A percentile compares a stretch with the other conserved stretches of the same genome.
Conservation (phyloP, 129 eudicot species). For the Pittosporum tobira region DNA sequence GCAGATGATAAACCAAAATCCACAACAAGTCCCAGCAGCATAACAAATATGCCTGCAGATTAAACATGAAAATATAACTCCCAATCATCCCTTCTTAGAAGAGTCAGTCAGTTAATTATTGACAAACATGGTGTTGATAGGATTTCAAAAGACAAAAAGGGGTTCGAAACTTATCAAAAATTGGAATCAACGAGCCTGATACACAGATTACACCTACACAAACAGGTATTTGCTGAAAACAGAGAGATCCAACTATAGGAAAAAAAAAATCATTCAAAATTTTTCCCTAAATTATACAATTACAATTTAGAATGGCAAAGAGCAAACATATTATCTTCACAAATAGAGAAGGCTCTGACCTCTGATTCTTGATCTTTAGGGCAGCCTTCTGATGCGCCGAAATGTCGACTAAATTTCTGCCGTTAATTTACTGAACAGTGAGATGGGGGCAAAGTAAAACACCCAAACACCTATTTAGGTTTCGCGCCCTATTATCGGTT, state of each 20-base stretch:
- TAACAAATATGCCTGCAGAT: too few relatives aligned
- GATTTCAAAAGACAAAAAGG: too few relatives aligned
- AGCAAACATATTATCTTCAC: not conserved
- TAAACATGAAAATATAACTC: not conserved
- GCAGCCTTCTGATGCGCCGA: not conserved
- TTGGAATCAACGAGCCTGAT: not conserved
- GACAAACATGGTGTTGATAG: not conserved
- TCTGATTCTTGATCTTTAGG: too few relatives aligned
- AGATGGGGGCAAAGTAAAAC: not conserved
- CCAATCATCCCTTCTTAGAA: not conserved
- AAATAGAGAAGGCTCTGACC: not conserved
- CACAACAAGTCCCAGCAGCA: slow-evolving; percentile 27
- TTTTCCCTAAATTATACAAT: too few relatives aligned
- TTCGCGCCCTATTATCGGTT: not conserved
- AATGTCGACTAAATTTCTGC: not conserved
- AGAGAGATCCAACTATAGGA: not conserved
- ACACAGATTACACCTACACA: too few relatives aligned
- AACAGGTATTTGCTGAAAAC: not conserved
- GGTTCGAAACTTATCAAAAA: too few relatives aligned
- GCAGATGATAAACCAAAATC: slow-evolving; percentile 17
- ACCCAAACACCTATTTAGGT: too few relatives aligned
- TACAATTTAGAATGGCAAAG: not conserved
- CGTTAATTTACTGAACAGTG: not conserved
- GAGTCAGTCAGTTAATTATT: too few relatives aligned
- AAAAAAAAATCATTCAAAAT: not conserved